phyloP scores from a whole-genome alignment of 495 filamentous ascomycete species.

The Aspergillus sclerotiicarbonarius region DNA sequence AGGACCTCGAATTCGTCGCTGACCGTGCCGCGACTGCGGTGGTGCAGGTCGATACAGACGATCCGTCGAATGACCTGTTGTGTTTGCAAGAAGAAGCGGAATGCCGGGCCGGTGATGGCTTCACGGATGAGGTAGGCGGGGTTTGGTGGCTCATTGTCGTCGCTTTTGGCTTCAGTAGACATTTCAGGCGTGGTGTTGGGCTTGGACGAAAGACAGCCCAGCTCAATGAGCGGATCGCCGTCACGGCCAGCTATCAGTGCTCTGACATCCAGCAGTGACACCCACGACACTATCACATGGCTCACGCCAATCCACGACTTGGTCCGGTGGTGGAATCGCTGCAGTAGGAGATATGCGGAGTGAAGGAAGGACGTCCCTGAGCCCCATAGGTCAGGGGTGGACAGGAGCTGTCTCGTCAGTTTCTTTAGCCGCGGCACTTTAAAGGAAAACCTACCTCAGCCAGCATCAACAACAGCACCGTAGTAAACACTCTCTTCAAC shows the following conservation, averaged over 20 bases:
- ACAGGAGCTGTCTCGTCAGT: constrained; percentile 27
- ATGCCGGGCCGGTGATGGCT: constrained; percentile 34
- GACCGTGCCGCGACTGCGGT: constrained; percentile 41
- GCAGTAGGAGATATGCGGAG: constrained; percentile 34
- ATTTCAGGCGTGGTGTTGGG: constrained; percentile 6
- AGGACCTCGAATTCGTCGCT: constrained; percentile 44
- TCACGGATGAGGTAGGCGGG: constrained; percentile 37
- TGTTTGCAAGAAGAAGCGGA: constrained; percentile 35
- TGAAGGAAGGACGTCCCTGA: constrained; percentile 36
- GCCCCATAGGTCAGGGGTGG: constrained; percentile 27
- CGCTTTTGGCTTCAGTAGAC: not conserved
- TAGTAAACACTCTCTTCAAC: constrained; percentile 29
- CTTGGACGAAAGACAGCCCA: constrained; percentile 23
- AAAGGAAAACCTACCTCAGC: constrained; percentile 31
- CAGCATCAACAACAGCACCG: constrained; percentile 40
- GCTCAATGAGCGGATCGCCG: constrained; percentile 36
- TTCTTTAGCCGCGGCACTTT: not conserved
- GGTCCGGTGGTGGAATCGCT: constrained; percentile 33
- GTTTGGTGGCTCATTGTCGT: constrained; percentile 16
- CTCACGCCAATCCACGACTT: constrained; percentile 31
- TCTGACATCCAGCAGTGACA: constrained; percentile 41
- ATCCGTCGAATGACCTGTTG: constrained; percentile 41
- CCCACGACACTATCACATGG: constrained; percentile 34
- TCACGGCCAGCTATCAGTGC: constrained; percentile 42
- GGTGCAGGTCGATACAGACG: constrained; percentile 39